Conservation (phyloP, 768 basidiomycete genomes). For the Calvatia gigantea region DNA sequence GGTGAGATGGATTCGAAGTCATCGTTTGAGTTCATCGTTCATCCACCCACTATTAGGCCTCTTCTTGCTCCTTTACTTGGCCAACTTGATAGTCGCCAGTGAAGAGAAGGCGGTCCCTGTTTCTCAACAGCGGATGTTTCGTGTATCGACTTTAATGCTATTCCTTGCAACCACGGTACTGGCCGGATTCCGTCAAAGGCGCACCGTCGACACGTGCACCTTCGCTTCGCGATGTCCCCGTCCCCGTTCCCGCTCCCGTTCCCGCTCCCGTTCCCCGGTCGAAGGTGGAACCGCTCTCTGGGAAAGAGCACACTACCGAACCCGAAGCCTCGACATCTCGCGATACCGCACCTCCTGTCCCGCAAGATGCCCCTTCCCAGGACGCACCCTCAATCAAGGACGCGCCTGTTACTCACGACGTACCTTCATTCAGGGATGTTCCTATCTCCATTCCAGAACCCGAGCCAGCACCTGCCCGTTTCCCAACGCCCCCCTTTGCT, state of each 20-base stretch:
- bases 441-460: not conserved
- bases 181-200: constrained; percentile 15
- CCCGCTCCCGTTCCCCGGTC: not conserved
- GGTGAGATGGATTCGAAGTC: not conserved
- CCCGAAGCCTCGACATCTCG: not conserved
- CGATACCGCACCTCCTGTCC: not conserved
- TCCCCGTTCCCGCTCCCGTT: too few species aligned
- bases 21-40: not conserved
- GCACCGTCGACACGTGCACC: constrained; percentile 12
- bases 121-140: not conserved
- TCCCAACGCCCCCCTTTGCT: constrained; percentile 6
- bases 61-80: not conserved
- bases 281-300: not conserved
- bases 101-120: not conserved
- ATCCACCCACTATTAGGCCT: not conserved
- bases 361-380: not conserved
- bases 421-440: not conserved
- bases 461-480: not conserved
- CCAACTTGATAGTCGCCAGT: not conserved
- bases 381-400: not conserved
- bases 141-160: constrained; percentile 1
- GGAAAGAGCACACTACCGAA: not conserved
- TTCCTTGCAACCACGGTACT: not conserved
- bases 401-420: not conserved
- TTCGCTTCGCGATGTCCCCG: constrained; percentile 8